Percentiles rank a stretch among this genome's conserved stretches.
Conservation (phyloP, 257 asterid genomes). For the Capsicum rhomboideum region DNA sequence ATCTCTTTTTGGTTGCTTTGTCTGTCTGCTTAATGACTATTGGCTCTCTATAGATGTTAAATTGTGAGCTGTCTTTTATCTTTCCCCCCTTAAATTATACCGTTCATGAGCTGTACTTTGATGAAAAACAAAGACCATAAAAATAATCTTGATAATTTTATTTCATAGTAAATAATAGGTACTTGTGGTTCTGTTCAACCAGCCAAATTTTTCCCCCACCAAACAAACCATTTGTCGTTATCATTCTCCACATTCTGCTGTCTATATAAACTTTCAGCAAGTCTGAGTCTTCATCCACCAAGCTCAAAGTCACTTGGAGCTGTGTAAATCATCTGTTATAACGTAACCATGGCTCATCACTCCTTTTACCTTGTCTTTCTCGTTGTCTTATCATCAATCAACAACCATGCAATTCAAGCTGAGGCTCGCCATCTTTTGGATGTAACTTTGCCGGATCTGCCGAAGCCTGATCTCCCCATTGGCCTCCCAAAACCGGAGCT, state of each 20-base stretch:
- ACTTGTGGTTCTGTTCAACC: not conserved
- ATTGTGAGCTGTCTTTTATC: not conserved
- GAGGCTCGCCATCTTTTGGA: not conserved
- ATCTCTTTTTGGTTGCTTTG: not conserved
- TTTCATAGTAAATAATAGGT: too few species aligned
- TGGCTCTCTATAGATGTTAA: not conserved
- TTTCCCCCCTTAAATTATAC: not conserved
- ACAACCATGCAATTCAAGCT: not conserved
- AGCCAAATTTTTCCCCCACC: not conserved
- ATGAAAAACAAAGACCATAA: not conserved
- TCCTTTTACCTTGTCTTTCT: not conserved
- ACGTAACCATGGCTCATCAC: not conserved
- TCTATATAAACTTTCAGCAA: not conserved
- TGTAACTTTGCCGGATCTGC: not conserved
- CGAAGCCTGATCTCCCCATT: not conserved
- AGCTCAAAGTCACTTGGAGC: not conserved
- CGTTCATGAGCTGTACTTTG: not conserved
- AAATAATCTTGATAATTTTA: not conserved
- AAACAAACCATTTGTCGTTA: not conserved
- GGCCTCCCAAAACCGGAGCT: not conserved
- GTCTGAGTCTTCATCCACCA: not conserved
- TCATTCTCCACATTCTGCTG: not conserved
- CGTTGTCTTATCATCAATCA: not conserved
- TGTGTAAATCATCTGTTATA: not conserved
- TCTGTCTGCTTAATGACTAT: not conserved